Percentiles rank a stretch among this genome's conserved stretches.
These are phyloP conservation scores for Epicoccum sorghinum DNA, from an alignment of 2,329 filamentous ascomycete genomes.

Conservation along the genomic window DNA sequence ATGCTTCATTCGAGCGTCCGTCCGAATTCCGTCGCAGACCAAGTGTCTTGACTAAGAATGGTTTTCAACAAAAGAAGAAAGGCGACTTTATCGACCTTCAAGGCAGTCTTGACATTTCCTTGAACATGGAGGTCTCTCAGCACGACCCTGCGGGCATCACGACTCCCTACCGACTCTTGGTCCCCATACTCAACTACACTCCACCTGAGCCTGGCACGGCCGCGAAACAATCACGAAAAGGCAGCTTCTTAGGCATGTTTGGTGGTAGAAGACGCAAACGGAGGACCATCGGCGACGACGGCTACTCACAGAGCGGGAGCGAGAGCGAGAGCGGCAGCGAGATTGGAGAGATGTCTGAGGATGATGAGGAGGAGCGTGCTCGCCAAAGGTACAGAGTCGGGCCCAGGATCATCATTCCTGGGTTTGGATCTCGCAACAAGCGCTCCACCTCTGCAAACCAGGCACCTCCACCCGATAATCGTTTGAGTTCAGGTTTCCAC, in stretches of 20 bases:
- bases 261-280: constrained; percentile 27
- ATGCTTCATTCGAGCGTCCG: constrained; percentile 37
- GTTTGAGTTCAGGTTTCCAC: constrained; percentile 33
- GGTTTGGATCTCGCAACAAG: constrained; percentile 34
- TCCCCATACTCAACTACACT: constrained; percentile 71
- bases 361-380: constrained; percentile 40
- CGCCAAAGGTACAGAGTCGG: constrained; percentile 44
- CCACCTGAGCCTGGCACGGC: constrained; percentile 23
- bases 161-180: constrained; percentile 81
- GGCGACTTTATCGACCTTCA: constrained; percentile 70
- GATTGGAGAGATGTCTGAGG: constrained; percentile 30
- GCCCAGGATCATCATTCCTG: constrained; percentile 41
- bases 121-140: constrained; percentile 88
- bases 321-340: constrained; percentile 38
- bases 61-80: constrained; percentile 39
- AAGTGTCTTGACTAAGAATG: constrained; percentile 51
- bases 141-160: constrained; percentile 88
- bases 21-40: constrained; percentile 53
- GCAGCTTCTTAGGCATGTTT: constrained; percentile 37
- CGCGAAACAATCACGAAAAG: constrained; percentile 35
- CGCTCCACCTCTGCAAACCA: constrained; percentile 26
- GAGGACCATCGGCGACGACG: constrained; percentile 41
- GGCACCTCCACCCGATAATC: constrained; percentile 21
- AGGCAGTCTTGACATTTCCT: constrained; percentile 80
- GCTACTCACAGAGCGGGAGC: constrained; percentile 35